Evolutionary conservation across 2,329 filamentous ascomycete genomes (phyloP), one percentile per base, ranked within the genome.

Genomic region (Penicillium sp.): DNA sequence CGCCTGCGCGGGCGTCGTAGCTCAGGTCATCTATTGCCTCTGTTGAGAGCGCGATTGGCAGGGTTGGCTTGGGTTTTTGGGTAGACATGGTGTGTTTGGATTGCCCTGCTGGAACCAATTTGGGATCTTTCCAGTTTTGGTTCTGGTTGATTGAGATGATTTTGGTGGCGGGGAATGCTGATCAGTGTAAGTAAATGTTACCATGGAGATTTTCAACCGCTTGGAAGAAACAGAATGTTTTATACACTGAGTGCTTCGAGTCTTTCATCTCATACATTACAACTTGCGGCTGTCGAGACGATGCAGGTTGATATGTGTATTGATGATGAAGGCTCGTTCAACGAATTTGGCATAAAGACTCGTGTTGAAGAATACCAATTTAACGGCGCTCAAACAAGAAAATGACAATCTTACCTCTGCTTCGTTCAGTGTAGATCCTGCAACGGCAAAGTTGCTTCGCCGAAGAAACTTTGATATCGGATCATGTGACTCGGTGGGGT

Each of bases 21-120:
- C 96, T 77, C 49, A 96, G 76, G 66, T 96, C 90, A 62, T 95
- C 89, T 55, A 93, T 82, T 63, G 88, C 79, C 36, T 95, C 89
- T 60, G 84, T 80, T 33, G 77, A 76, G 32, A 90, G 69, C 17
- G 52, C 45, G 39, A 63, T 35, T 32, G 56, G 56, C 35, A 50
- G 43, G 35, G 44, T 43, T 28, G 46, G 42, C 42, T 50, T 50
- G 6, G 55, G 36, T 43, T 54, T 34, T 44, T 44, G 16, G 20
- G 45, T 18, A 3, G 30, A 32, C 18, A 22, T 22, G 18, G 9
- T 22, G 5, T 22, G 18, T 22, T 5, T 5, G 5, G 9, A 9
- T 22, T 9, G 9, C 18, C 9, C n/a, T n/a, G n/a, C n/a, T n/a
- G n/a, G n/a, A n/a, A n/a, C n/a, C n/a, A n/a, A n/a, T n/a, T n/a